Conservation (phyloP, 352 stramenopile genomes). For the Globisporangium nunn region DNA sequence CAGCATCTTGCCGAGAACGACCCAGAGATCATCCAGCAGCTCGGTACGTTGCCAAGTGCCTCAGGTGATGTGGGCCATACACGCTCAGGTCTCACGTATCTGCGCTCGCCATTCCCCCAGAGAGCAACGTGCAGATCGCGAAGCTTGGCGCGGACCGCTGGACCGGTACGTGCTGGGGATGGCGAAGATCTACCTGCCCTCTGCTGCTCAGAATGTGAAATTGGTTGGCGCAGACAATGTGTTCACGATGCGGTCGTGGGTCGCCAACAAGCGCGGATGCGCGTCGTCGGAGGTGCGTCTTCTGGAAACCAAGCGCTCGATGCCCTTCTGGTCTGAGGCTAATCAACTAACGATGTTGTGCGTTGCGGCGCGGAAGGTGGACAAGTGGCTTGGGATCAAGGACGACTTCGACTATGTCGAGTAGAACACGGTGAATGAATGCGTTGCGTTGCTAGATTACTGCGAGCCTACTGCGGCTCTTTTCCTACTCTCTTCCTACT, state of each 20-base stretch:
- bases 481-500: too few relatives aligned
- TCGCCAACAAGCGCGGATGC: slow-evolving; percentile 70
- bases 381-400: slow-evolving; percentile 84
- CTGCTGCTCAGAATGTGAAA: not conserved
- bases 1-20: slow-evolving; percentile 72
- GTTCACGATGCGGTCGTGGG: slow-evolving; percentile 76
- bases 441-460: not conserved
- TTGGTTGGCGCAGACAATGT: slow-evolving; percentile 53
- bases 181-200: too few relatives aligned
- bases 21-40: slow-evolving; percentile 50
- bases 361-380: slow-evolving; percentile 31
- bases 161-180: slow-evolving; percentile 35
- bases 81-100: not conserved
- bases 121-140: slow-evolving; percentile 49
- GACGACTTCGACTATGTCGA: slow-evolving; percentile 86
- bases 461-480: not conserved
- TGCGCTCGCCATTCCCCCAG: slow-evolving; percentile 5
- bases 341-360: not conserved
- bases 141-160: slow-evolving; percentile 69
- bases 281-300: slow-evolving; percentile 41
- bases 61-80: not conserved
- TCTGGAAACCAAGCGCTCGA: too few relatives aligned
- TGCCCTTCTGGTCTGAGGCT: not conserved
- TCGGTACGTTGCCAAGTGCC: slow-evolving; percentile 20
- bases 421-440: slow-evolving; percentile 1